Evolutionary conservation across 192 early-diverging fungal species (phyloP).

Genomic region (Coemansia sp.): DNA sequence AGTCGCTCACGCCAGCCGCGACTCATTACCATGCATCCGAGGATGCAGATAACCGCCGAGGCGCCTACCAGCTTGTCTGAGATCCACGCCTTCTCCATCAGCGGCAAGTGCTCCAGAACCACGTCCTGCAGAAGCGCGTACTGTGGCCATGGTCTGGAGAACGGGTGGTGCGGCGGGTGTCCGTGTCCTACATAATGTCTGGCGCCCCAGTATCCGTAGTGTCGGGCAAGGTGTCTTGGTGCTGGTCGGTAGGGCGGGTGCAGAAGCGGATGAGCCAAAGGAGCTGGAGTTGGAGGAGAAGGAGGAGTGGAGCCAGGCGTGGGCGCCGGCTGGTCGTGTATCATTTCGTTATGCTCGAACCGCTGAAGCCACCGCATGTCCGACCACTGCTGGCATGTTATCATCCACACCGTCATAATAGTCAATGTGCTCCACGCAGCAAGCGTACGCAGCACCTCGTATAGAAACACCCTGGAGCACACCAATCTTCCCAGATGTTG

Average conservation of each 20-base stretch:
- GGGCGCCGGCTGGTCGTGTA: background rate
- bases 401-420: constrained; percentile 38
- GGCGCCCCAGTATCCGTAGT: too few relatives aligned
- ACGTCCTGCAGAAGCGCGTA: constrained; percentile 25
- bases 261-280: background rate
- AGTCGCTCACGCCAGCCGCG: constrained; percentile 44
- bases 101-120: constrained; percentile 21
- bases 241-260: background rate
- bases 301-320: background rate
- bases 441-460: constrained; percentile 19
- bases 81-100: constrained; percentile 15
- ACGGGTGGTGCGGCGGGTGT: background rate
- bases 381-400: constrained; percentile 46
- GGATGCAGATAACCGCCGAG: constrained; percentile 10
- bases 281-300: background rate
- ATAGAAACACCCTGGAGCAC: constrained; percentile 6
- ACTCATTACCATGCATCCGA: constrained; percentile 25
- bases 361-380: constrained; percentile 42
- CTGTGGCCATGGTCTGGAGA: background rate
- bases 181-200: background rate
- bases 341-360: background rate
- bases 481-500: background rate
- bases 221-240: background rate
- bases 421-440: constrained; percentile 15
- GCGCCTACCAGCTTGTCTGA: constrained; percentile 30